Conservation (phyloP, 1,284 basidiomycete genomes). For the Moniliophthora roreri region DNA sequence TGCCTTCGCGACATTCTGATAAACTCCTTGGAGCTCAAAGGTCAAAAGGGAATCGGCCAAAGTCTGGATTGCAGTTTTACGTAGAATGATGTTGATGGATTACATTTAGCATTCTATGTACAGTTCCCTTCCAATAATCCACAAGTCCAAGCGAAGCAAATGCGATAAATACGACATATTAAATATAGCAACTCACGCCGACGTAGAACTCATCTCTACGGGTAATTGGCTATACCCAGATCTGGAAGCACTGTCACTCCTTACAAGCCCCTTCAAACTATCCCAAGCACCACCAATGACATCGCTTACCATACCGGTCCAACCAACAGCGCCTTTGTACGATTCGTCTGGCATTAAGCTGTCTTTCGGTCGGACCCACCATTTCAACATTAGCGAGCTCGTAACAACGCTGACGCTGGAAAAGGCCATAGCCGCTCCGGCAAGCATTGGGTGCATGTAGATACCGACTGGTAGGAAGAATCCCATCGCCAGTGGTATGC, state of each 20-base stretch:
- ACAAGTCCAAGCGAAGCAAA: not conserved
- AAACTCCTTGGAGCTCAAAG: too few relatives aligned
- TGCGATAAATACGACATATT: not conserved
- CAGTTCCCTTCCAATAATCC: too few relatives aligned
- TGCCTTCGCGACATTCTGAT: too few relatives aligned
- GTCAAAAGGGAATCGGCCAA: too few relatives aligned
- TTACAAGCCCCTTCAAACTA: slow-evolving; percentile 40
- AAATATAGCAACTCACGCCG: not conserved
- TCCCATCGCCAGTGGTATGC: slow-evolving; percentile 99
- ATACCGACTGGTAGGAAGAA: slow-evolving; percentile 89
- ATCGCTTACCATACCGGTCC: slow-evolving; percentile 47
- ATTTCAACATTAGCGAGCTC: slow-evolving; percentile 84
- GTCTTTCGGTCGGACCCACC: slow-evolving; percentile 76
- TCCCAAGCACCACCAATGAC: slow-evolving; percentile 42
- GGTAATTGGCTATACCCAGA: slow-evolving; percentile 69
- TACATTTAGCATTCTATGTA: too few relatives aligned
- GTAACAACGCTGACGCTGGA: slow-evolving; percentile 95
- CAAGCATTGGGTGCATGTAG: slow-evolving; percentile 97
- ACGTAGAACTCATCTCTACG: slow-evolving; percentile 56
- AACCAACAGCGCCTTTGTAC: slow-evolving; percentile 30
- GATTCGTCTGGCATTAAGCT: slow-evolving; percentile 69
- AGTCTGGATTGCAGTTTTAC: too few relatives aligned
- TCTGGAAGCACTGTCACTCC: slow-evolving; percentile 34
- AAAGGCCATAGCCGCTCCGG: slow-evolving; percentile 97
- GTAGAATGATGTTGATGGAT: too few relatives aligned